These are phyloP conservation scores for Cryphonectria radicalis DNA, from an alignment of 2,329 filamentous ascomycete genomes.

Conservation along the genomic window DNA sequence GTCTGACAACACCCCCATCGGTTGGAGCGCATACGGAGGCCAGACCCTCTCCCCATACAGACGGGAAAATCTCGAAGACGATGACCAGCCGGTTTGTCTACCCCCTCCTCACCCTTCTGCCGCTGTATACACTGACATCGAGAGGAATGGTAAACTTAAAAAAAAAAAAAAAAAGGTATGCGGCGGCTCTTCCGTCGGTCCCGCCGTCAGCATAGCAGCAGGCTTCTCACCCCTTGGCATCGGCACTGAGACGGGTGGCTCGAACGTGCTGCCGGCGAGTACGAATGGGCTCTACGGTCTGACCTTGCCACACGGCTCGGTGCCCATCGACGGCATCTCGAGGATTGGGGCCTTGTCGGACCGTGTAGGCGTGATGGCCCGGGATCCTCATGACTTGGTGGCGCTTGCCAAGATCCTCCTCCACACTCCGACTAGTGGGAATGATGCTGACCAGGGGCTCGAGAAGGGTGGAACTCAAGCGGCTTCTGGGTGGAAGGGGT, in stretches of 20 bases:
- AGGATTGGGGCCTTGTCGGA: conserved; percentile 32
- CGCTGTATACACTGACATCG: not conserved
- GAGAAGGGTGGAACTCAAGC: not conserved
- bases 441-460: not conserved
- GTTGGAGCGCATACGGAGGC: conserved; percentile 43
- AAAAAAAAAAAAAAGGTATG: not conserved
- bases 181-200: conserved; percentile 40
- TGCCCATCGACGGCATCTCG: conserved; percentile 29
- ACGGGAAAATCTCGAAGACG: conserved; percentile 16
- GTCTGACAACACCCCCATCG: conserved; percentile 41
- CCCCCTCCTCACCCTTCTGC: not conserved
- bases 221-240: conserved; percentile 45
- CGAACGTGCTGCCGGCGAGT: conserved; percentile 44
- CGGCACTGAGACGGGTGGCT: conserved; percentile 44
- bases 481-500: conserved; percentile 19
- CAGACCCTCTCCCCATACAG: conserved; percentile 33
- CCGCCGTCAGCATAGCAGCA: conserved; percentile 43
- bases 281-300: conserved; percentile 44
- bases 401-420: conserved; percentile 28
- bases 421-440: conserved; percentile 11
- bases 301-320: conserved; percentile 34
- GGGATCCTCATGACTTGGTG: conserved; percentile 31
- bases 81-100: conserved; percentile 33
- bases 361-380: conserved; percentile 34
- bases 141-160: not conserved